Conservation (phyloP, 257 asterid species). For the Capsicum chinense region DNA sequence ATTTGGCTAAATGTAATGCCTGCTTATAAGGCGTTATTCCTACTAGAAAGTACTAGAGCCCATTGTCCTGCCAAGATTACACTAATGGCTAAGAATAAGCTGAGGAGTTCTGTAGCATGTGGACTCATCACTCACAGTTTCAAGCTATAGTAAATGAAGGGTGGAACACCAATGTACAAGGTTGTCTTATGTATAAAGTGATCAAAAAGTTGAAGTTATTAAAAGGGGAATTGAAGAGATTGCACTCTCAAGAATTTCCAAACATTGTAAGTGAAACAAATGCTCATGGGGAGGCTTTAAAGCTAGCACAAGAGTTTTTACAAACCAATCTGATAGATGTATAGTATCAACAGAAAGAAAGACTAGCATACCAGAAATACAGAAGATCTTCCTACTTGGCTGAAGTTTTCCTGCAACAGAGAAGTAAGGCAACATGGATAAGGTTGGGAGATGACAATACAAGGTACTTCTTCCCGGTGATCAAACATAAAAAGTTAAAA, state of each 20-base stretch:
- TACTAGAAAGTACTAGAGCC: not conserved
- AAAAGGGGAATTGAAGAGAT: not conserved
- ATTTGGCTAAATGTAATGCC: too few species aligned
- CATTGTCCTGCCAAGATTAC: not conserved
- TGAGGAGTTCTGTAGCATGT: not conserved
- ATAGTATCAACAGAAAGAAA: too few species aligned
- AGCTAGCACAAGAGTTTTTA: not conserved
- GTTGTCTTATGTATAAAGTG: not conserved
- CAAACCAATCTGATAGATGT: too few species aligned
- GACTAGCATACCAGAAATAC: not conserved
- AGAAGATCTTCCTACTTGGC: not conserved
- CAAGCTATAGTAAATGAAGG: not conserved
- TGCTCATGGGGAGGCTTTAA: not conserved
- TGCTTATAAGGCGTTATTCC: not conserved
- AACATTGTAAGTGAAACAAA: not conserved
- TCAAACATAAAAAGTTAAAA: not conserved
- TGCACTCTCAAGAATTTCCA: not conserved
- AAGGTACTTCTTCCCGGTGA: too few species aligned
- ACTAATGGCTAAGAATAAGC: not conserved
- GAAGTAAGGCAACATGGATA: too few species aligned
- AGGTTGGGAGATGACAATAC: not conserved
- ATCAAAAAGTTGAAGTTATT: not conserved
- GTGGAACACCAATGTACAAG: not conserved
- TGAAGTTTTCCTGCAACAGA: not conserved
- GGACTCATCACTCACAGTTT: not conserved